Conservation (phyloP, 2,329 filamentous ascomycete species). For the Alternaria brassicae region DNA sequence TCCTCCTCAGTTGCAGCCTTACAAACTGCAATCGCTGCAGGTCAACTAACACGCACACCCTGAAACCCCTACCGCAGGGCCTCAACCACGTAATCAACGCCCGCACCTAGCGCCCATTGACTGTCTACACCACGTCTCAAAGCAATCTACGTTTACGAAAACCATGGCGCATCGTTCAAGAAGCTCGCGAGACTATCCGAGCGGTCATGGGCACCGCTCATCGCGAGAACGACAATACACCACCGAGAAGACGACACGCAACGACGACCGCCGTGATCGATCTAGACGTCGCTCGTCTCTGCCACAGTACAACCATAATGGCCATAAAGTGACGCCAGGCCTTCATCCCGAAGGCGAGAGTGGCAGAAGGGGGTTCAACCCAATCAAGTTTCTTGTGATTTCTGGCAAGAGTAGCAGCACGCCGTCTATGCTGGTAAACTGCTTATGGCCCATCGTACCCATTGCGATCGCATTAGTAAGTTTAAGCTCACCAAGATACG, state of each 20-base stretch:
- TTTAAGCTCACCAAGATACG: background rate
- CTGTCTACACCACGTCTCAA: constrained; percentile 1
- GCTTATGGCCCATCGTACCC: constrained; percentile 78
- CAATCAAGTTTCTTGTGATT: constrained; percentile 68
- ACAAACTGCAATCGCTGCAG: constrained; percentile 16
- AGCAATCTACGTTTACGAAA: background rate
- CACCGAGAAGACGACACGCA: constrained; percentile 32
- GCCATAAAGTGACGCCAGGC: constrained; percentile 52
- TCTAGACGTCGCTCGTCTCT: constrained; percentile 27
- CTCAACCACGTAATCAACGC: constrained; percentile 10
- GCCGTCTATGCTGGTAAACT: constrained; percentile 69
- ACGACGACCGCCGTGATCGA: constrained; percentile 12
- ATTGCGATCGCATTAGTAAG: constrained; percentile 70
- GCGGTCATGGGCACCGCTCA: constrained; percentile 14
- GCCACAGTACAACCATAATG: constrained; percentile 54
- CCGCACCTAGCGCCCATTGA: constrained; percentile 8
- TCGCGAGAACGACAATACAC: constrained; percentile 33
- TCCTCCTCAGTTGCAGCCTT: constrained; percentile 3
- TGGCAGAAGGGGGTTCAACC: constrained; percentile 70
- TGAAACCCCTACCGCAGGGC: constrained; percentile 19
- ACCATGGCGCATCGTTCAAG: constrained; percentile 30
- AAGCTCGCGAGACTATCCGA: constrained; percentile 24
- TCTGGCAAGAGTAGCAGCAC: constrained; percentile 69
- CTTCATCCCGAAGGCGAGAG: constrained; percentile 68
- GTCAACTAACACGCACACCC: constrained; percentile 16